These are phyloP conservation scores for Candida anglica DNA, from an alignment of 805 yeast species.

Conservation along the genomic window DNA sequence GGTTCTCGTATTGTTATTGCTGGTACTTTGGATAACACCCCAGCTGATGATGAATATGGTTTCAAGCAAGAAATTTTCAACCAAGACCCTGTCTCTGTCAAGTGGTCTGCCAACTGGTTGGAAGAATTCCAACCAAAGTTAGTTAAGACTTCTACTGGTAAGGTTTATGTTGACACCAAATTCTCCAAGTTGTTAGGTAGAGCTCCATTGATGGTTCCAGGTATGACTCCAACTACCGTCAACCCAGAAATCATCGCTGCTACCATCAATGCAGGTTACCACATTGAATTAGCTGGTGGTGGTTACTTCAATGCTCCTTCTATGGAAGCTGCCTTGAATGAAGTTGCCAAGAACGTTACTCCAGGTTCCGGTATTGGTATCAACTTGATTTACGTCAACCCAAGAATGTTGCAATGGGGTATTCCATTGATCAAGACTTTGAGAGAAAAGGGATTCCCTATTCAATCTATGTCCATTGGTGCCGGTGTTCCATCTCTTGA, in stretches of 20 bases:
- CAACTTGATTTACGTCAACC: slow-evolving; percentile 93
- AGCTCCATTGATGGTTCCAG: slow-evolving; percentile 97
- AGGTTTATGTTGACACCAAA: slow-evolving; percentile 86
- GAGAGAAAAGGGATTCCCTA: slow-evolving; percentile 90
- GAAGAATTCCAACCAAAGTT: slow-evolving; percentile 83
- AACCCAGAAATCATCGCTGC: slow-evolving; percentile 93
- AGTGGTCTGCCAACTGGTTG: slow-evolving; percentile 89
- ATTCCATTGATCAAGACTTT: slow-evolving; percentile 89
- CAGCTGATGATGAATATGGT: slow-evolving; percentile 81
- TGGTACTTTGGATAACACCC: slow-evolving; percentile 71
- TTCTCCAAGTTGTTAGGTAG: slow-evolving; percentile 88
- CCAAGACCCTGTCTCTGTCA: slow-evolving; percentile 57
- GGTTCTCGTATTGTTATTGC: slow-evolving; percentile 94
- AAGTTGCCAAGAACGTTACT: slow-evolving; percentile 58
- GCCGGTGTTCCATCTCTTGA: slow-evolving; percentile 99
- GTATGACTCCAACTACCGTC: slow-evolving; percentile 99
- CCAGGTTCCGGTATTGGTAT: slow-evolving; percentile 92
- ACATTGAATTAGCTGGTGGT: slow-evolving; percentile 98
- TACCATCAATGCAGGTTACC: slow-evolving; percentile 93
- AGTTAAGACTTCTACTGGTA: slow-evolving; percentile 67
- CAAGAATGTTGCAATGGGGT: slow-evolving; percentile 98
- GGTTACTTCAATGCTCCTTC: slow-evolving; percentile 79
- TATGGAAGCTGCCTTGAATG: slow-evolving; percentile 72
- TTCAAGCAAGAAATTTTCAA: slow-evolving; percentile 94
- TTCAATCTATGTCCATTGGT: slow-evolving; percentile 94